Evolutionary conservation across 208 protist species (phyloP).

Genomic region (Crithidia brevicula): DNA sequence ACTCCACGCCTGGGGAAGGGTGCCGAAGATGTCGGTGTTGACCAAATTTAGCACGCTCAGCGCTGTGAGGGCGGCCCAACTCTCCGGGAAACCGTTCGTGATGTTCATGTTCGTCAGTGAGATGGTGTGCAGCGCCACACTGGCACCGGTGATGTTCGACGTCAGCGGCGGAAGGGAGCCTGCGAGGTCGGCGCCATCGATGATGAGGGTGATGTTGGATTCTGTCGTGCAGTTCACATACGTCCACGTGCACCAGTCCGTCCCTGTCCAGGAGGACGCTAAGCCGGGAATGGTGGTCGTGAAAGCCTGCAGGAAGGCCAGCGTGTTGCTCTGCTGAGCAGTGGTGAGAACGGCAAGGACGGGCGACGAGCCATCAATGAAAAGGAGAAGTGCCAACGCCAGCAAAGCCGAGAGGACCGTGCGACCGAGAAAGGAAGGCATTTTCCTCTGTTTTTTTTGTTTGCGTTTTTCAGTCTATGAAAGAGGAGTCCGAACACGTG

Average conservation of each 20-base stretch:
- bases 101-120: conserved; percentile 17
- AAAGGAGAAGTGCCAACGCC: conserved; percentile 1
- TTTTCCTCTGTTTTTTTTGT: not conserved
- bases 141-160: not conserved
- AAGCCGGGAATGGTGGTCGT: conserved; percentile 13
- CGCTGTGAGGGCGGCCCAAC: conserved; percentile 10
- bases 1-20: conserved; percentile 20
- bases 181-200: conserved; percentile 2
- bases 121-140: conserved; percentile 9
- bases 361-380: not conserved
- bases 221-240: conserved; percentile 12
- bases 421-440: not conserved
- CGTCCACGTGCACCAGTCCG: conserved; percentile 20
- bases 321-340: conserved; percentile 10
- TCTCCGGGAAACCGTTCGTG: conserved; percentile 13
- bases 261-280: conserved; percentile 3
- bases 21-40: conserved; percentile 25
- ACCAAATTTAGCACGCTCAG: conserved; percentile 11
- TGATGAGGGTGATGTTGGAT: conserved; percentile 5
- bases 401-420: not conserved
- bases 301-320: conserved; percentile 17
- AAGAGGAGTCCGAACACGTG: not conserved
- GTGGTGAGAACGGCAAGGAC: conserved; percentile 1
- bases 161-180: conserved; percentile 12
- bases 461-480: not conserved